Evolutionary conservation across 352 stramenopile species (phyloP), one percentile per base, ranked within the genome.

Genomic region (Pythium rhizo-oryzae): DNA sequence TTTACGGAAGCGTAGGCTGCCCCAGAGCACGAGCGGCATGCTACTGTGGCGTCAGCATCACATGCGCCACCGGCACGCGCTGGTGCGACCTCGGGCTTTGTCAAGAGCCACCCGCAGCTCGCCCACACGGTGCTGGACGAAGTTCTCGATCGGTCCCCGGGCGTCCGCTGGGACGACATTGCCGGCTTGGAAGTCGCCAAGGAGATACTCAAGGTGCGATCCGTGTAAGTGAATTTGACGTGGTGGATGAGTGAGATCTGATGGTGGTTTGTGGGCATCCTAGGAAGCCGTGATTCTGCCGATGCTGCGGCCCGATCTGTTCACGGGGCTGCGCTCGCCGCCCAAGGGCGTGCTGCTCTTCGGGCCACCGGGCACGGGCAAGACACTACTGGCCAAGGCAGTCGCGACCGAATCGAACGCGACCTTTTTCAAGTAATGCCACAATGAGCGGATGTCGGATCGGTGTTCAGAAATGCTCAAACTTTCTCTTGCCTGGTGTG

Each of bases 241-340:
- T 18, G 37, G 37, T 18, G 2, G 37, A 41, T 43, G 11, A 18
- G 37, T 18, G 5, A 43, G 37, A 18, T 9, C 37, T 43, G 37
- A 9, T 9, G 8, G 8, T 2, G 13, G 5, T 12, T 18, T 43
- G 8, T 50, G 13, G 5, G 43, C 1, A 50, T 19, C 39, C 1
- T 70, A 94, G 88, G 89, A 96, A 72, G 89, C 87, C n/a, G 85
- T 96, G 19, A 94, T 96, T 66, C 62, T 94, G 54, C 89, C 89
- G 15, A 93, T 84, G 39, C 60, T 96, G 18, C 87, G 89, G 12
- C 89, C 89, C 12, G 89, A 96, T 65, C 72, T 96, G 28, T 96
- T 96, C 69, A 95, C 82, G 13, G 87, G 87, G 1, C 62, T 96
- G 24, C 74, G 87, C 8, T 77, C 85, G 1, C 85, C 85, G 41